Percentiles rank a stretch among this genome's conserved stretches.
phyloP scores from a whole-genome alignment of 148 eudicot genomes.

The Camellia japonica region DNA sequence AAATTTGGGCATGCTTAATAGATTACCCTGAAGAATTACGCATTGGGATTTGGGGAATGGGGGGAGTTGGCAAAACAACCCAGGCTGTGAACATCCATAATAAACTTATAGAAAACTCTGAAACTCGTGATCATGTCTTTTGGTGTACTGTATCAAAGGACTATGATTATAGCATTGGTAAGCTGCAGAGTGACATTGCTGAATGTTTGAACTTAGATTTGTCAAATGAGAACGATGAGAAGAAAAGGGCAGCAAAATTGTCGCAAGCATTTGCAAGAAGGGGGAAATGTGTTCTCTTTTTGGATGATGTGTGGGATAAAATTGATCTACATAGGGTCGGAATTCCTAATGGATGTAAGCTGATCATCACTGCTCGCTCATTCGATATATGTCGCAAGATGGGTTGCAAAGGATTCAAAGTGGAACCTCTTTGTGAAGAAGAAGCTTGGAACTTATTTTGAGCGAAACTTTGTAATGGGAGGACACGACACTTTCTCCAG shows the following conservation, averaged over 20 bases:
- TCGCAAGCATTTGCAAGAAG: not conserved
- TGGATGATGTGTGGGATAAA: slow-evolving; percentile 9
- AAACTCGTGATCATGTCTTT: not conserved
- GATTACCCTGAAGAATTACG: not conserved
- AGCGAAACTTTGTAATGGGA: not conserved
- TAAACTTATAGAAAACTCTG: not conserved
- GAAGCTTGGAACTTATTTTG: slow-evolving; percentile 27
- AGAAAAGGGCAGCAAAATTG: slow-evolving; percentile 3
- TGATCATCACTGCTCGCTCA: slow-evolving; percentile 31
- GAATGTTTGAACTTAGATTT: not conserved
- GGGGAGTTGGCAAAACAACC: slow-evolving; percentile 4
- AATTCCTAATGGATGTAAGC: slow-evolving; percentile 15
- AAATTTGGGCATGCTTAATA: not conserved
- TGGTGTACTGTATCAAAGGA: slow-evolving; percentile 8
- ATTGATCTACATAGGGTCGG: not conserved
- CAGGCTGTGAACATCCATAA: not conserved
- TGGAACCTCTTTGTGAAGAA: slow-evolving; percentile 23
- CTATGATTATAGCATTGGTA: not conserved
- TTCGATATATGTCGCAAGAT: slow-evolving; percentile 31
- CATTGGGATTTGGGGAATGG: not conserved
- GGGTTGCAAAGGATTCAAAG: slow-evolving; percentile 8
- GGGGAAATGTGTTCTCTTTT: not conserved
- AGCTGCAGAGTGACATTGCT: slow-evolving; percentile 8
- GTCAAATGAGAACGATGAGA: not conserved
- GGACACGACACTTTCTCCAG: not conserved